A percentile compares a stretch with the other conserved stretches of the same genome.
phyloP scores from a whole-genome alignment of 805 yeast genomes.

The Pichia rugopelliculosa region DNA sequence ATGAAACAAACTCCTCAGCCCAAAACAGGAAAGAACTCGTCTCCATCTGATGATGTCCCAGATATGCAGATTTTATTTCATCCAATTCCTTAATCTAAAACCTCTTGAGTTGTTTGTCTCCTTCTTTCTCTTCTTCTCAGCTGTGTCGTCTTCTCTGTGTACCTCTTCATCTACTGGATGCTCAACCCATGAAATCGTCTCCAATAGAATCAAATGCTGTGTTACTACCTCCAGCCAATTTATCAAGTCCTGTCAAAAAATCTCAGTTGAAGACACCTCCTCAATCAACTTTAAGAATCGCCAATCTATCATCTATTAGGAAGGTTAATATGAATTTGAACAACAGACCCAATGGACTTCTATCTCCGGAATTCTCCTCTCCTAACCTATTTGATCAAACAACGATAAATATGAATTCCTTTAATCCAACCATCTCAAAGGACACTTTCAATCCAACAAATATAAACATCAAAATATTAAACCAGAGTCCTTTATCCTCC shows the following conservation, averaged over 20 bases:
- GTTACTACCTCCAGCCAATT: conserved; percentile 18
- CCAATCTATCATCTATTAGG: conserved; percentile 1
- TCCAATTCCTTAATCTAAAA: too few relatives aligned
- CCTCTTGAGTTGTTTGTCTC: background rate
- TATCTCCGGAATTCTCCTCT: conserved; percentile 41
- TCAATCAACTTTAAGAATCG: conserved; percentile 20
- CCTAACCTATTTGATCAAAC: conserved; percentile 31
- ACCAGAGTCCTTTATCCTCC: conserved; percentile 9
- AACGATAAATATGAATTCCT: background rate
- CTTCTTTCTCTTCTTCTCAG: background rate
- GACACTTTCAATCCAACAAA: background rate
- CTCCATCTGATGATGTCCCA: too few relatives aligned
- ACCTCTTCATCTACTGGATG: too few relatives aligned
- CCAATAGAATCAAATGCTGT: background rate
- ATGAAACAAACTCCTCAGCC: too few relatives aligned
- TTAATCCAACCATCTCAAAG: background rate
- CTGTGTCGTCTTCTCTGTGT: background rate
- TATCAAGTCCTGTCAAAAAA: conserved; percentile 23
- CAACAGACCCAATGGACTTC: conserved; percentile 15
- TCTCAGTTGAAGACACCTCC: conserved; percentile 28
- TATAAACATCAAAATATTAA: conserved; percentile 2
- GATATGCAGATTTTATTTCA: too few relatives aligned
- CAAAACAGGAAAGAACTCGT: too few relatives aligned
- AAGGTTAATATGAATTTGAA: background rate
- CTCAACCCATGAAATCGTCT: background rate